Conservation (phyloP, 1,139 yeast genomes). For the Hyphopichia fennica region DNA sequence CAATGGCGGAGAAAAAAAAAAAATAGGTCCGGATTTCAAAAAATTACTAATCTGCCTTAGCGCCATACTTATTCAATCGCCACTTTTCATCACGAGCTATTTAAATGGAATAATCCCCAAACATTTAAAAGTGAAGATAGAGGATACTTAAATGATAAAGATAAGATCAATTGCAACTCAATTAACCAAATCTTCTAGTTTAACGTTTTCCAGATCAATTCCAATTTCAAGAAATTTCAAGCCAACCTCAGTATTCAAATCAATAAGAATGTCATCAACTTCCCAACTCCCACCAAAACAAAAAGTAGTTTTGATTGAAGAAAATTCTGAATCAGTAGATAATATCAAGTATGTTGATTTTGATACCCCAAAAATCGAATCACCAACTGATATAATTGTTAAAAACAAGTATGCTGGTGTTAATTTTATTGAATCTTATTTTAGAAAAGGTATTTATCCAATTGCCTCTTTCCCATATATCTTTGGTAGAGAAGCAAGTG, state of each 20-base stretch:
- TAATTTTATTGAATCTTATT: conserved; percentile 81
- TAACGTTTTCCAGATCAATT: neutral
- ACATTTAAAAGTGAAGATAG: too few species aligned
- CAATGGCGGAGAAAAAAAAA: too few species aligned
- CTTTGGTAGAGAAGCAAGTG: conserved; percentile 86
- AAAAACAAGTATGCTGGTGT: conserved; percentile 76
- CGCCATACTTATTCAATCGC: too few species aligned
- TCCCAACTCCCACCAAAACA: conserved; percentile 52
- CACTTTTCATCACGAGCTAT: too few species aligned
- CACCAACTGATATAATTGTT: conserved; percentile 58
- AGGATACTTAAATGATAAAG: too few species aligned
- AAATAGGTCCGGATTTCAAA: too few species aligned
- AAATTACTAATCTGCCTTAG: too few species aligned
- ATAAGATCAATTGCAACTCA: too few species aligned
- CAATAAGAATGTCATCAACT: conserved; percentile 1
- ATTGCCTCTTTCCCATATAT: conserved; percentile 51
- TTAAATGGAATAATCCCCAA: too few species aligned
- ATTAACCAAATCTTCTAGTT: neutral
- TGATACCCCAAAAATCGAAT: conserved; percentile 57
- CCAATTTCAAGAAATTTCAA: neutral
- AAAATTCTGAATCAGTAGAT: conserved; percentile 46
- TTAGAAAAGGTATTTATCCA: conserved; percentile 76
- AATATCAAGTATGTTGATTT: conserved; percentile 47
- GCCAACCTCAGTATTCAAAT: neutral
- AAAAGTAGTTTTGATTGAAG: conserved; percentile 56